Evolutionary conservation across 106 monocot genomes (phyloP), one percentile per base, ranked within the genome.

Genomic region (Xerophyta viscosa): DNA sequence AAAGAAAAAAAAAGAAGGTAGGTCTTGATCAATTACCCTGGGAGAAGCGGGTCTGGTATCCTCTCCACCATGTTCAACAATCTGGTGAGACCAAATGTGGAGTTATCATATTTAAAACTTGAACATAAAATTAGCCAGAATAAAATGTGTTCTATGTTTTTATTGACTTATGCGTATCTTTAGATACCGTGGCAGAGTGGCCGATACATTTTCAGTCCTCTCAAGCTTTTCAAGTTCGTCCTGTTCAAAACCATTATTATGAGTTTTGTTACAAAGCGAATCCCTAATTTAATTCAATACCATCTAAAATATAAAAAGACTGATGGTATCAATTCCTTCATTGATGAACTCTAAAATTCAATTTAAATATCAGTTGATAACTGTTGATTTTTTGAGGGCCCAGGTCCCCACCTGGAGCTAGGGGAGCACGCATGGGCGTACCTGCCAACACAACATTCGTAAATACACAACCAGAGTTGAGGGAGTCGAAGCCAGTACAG

Each of bases 211-310:
- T 30, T 85, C 77, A 20, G 52, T 75, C 52, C 63, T 91, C 51
- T 81, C 66, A 37, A 85, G 59, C 56, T 75, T 69, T 53, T 71
- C 72, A 44, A 78, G 60, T 44, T 85, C 85, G 56, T 85, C 62
- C 91, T 91, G 72, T 50, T 19, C 4, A 36, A n/a, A 10, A 22
- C 8, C 15, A 50, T 17, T 56, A 43, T 30, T 31, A 50, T 12
- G 24, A 66, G 1, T 3, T 31, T 29, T 8, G 27, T 52, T 27
- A 7, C 12, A 29, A 17, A 53, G 28, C 24, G 19, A 60, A 61
- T 3, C 29, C 11, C 12, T 48, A 48, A 27, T 29, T 31, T n/a
- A 2, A 9, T 0, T 14, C 28, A 12, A 47, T 46, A 20, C 12
- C 30, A 17, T 12, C 6, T n/a, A n/a, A n/a, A n/a, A n/a, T n/a